These are phyloP conservation scores for Quercus aquifolioides DNA, from an alignment of 306 rosid genomes.

Conservation along the genomic window DNA sequence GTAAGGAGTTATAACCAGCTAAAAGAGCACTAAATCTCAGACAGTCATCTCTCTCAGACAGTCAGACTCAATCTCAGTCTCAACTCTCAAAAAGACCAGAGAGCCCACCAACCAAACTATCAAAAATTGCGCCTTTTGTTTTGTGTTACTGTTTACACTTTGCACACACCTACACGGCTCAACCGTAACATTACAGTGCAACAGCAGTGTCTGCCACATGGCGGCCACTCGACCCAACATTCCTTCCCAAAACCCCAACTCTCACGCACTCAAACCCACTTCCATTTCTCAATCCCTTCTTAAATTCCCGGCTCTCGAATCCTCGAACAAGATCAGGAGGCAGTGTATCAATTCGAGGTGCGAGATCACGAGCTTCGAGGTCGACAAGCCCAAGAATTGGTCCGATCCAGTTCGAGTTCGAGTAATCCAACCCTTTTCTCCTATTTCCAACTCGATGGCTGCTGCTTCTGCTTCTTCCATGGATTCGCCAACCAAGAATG, in stretches of 20 bases:
- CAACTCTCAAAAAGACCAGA: too few relatives aligned
- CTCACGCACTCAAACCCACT: slow-evolving; percentile 21
- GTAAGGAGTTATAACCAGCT: too few relatives aligned
- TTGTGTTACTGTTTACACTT: not conserved
- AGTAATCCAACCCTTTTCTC: slow-evolving; percentile 24
- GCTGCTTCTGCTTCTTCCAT: slow-evolving; percentile 28
- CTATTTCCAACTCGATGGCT: slow-evolving; percentile 45
- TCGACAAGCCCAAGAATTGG: slow-evolving; percentile 4
- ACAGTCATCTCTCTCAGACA: not conserved
- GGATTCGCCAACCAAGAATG: slow-evolving; percentile 33
- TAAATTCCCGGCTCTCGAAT: not conserved
- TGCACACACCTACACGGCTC: too few relatives aligned
- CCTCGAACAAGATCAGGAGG: slow-evolving; percentile 14
- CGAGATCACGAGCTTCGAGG: slow-evolving; percentile 62
- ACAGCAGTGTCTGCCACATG: slow-evolving; percentile 46
- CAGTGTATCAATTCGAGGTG: slow-evolving; percentile 30
- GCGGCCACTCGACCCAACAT: slow-evolving; percentile 51
- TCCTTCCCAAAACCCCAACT: slow-evolving; percentile 28
- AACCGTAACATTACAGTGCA: not conserved
- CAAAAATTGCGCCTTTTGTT: not conserved
- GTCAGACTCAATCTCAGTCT: not conserved
- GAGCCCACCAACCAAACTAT: not conserved
- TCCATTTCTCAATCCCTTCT: slow-evolving; percentile 4
- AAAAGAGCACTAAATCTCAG: not conserved
- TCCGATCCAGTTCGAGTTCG: not conserved